Conservation (phyloP, 2,329 filamentous ascomycete genomes). For the Colletotrichum sp. region DNA sequence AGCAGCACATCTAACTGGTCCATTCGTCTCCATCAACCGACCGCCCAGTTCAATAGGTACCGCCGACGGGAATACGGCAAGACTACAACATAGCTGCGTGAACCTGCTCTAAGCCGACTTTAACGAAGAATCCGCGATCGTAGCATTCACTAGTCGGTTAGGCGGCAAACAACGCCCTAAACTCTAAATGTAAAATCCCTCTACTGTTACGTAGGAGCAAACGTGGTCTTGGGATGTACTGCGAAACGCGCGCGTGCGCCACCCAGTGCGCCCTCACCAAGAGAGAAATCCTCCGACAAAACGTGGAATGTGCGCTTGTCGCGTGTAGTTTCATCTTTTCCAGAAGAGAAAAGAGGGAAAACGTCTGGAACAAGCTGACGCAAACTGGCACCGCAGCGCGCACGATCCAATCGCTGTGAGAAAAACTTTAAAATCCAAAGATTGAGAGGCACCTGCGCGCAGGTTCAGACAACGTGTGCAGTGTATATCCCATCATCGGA, state of each 20-base stretch:
- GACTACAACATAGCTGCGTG: neutral
- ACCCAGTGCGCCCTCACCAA: neutral
- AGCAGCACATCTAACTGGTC: neutral
- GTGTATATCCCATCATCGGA: neutral
- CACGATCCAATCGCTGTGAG: neutral
- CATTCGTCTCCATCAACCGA: neutral
- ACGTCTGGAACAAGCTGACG: neutral
- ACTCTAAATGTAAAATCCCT: neutral
- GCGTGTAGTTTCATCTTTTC: neutral
- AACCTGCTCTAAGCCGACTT: neutral
- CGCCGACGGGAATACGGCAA: neutral
- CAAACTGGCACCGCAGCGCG: neutral
- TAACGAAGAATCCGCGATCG: fast-evolving
- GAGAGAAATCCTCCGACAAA: neutral
- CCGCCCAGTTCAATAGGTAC: neutral
- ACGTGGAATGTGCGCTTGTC: neutral
- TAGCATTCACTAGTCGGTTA: neutral
- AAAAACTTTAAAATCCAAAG: neutral
- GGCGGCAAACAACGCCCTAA: neutral
- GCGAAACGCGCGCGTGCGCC: neutral
- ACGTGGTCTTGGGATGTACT: neutral
- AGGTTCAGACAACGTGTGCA: neutral
- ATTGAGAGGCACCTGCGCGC: neutral
- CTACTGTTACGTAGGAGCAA: neutral
- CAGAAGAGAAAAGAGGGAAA: neutral